Evolutionary conservation across 1,139 yeast species (phyloP), one percentile per base, ranked within the genome.

Genomic region (Suhomyces maxii): DNA sequence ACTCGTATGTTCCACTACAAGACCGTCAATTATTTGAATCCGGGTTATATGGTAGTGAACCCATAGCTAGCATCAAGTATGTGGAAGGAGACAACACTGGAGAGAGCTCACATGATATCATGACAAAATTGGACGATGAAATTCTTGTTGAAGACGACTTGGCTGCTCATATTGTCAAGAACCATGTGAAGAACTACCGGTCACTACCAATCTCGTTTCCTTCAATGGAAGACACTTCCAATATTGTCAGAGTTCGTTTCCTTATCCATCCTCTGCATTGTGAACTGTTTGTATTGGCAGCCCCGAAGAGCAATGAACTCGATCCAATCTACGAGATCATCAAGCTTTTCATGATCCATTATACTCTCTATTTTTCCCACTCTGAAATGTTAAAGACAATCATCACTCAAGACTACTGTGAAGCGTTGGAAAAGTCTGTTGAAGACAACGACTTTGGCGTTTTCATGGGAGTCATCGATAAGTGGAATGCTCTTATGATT

Each of bases 271-370:
- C 79, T 0, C 64, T 67, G 44, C 77, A 73, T 49, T 58, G 57
- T 36, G 80, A 75, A 52, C 67, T 67, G 58, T 75, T 66, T 49
- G 49, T 73, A 11, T 59, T 75, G 39, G 79, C 76, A 1, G 68
- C 61, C 9, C 81, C 83, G 3, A 79, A 77, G 51, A 68, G 73
- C 42, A 79, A 79, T 45, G 87, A 82, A 52, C 71, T 85, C 49
- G 84, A 87, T 57, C 93, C 96, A 4, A 69, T 86, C 52, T 77
- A 74, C 40, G 97, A 90, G 58, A 77, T 89, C 41, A 87, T 86
- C 23, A 79, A 69, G 51, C 53, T 74, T 8, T 68, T 74, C 47
- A 75, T 72, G 63, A 68, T 74, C 26, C 79, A 75, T 51, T 71
- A 60, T 46, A 64, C 73, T 3, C 58, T 75, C 13, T 75, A 69